A percentile compares a stretch with the other conserved stretches of the same genome.
These are phyloP conservation scores for Marasmius tenuissimus DNA, from an alignment of 1,284 basidiomycete genomes.

Conservation along the genomic window DNA sequence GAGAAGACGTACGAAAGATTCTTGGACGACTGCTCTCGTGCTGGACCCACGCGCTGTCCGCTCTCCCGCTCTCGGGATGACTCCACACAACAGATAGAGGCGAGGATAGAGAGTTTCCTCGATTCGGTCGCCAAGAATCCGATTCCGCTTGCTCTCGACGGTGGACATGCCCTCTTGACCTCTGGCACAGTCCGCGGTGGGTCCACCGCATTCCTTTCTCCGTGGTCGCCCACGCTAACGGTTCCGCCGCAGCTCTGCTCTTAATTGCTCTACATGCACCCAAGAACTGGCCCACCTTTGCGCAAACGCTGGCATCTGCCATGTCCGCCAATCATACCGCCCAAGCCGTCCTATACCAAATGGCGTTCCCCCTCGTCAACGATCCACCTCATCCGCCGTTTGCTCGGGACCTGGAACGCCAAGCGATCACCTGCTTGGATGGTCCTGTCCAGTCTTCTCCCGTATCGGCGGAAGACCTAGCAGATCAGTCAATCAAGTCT, in stretches of 20 bases:
- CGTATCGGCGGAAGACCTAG: conserved; percentile 19
- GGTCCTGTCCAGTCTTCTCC: conserved; percentile 13
- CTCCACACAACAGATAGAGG: conserved; percentile 23
- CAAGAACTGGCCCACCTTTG: conserved; percentile 9
- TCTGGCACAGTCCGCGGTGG: conserved; percentile 31
- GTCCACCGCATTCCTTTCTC: not conserved
- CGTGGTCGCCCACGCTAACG: not conserved
- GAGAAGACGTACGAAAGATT: conserved; percentile 33
- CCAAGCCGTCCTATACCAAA: conserved; percentile 13
- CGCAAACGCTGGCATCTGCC: conserved; percentile 14
- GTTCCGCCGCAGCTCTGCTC: conserved; percentile 4
- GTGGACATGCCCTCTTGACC: conserved; percentile 32
- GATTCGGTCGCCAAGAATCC: conserved; percentile 31
- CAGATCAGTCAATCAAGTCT: conserved; percentile 18
- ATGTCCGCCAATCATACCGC: conserved; percentile 21
- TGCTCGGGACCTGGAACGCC: conserved; percentile 13
- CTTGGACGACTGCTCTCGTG: conserved; percentile 32
- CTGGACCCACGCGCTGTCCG: conserved; percentile 29
- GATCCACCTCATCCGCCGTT: not conserved
- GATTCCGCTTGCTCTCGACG: conserved; percentile 26
- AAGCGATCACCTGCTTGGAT: conserved; percentile 23
- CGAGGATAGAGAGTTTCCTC: conserved; percentile 33
- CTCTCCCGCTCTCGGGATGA: conserved; percentile 25
- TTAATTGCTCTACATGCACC: conserved; percentile 14
- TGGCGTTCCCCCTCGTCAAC: not conserved